Evolutionary conservation across 2,329 filamentous ascomycete species (phyloP), one percentile per base, ranked within the genome.

Genomic region (Fusarium annulatum): DNA sequence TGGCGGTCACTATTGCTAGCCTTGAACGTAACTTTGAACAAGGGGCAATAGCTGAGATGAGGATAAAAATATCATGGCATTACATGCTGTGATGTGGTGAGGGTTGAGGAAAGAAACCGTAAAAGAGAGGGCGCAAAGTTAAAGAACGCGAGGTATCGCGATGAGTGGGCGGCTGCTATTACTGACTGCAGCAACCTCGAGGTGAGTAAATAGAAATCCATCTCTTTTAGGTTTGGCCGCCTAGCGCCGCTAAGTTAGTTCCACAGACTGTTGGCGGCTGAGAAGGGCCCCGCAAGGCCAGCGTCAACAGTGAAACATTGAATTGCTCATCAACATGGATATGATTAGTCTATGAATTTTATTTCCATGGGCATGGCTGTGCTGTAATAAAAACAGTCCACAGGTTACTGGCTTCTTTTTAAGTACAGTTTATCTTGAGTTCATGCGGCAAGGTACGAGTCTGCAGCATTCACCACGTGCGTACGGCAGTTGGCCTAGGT

Each of bases 11-110:
- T 61, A 19, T 62, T 53, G 56, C 42, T 62, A 59, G 56, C 71
- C 74, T 65, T 73, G 72, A 66, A 71, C 73, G 71, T 72, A 58
- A 39, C 23, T 36, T 67, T 64, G 72, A 51, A 72, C 73, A 75
- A 71, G 72, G 74, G 64, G 62, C 69, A 66, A 73, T 74, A 53
- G 59, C 28, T 53, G 58, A 48, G 57, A 34, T 28, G 18, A 9
- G 15, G 14, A 34, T 48, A 55, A n/a, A 59, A 48, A 55, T 61
- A 65, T 49, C 72, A 74, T 76, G 62, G 67, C 68, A 70, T 76
- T 65, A 64, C 53, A 69, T 67, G 61, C 57, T 59, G 62, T 41
- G 57, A n/a, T 51, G 21, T 23, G 26, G 52, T 19, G 14, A 51
- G 45, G 26, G 28, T 52, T 43, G 55, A 18, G 30, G 64, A 45